A percentile compares a stretch with the other conserved stretches of the same genome.
Conservation (phyloP, 2,329 filamentous ascomycete species). For the Aspergillus sp. region DNA sequence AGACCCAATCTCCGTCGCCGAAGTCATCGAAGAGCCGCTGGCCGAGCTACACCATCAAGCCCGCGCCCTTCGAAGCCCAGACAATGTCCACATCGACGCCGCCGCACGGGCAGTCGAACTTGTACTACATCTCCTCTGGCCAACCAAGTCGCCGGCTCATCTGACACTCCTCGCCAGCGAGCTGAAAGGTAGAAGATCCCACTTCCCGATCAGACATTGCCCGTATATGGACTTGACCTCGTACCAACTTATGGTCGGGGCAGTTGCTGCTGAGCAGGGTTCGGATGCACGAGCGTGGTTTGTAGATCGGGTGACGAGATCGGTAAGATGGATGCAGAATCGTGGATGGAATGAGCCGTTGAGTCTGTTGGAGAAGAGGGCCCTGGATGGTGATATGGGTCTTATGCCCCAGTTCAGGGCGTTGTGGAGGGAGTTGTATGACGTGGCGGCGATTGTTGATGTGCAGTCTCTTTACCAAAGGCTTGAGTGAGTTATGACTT, state of each 20-base stretch:
- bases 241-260: conserved; percentile 4
- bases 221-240: conserved; percentile 7
- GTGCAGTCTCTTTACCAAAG: no score
- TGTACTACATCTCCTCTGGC: conserved; percentile 4
- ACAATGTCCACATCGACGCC: background rate
- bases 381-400: background rate
- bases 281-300: conserved; percentile 2
- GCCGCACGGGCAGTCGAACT: conserved; percentile 4
- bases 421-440: background rate
- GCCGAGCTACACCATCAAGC: conserved; percentile 1
- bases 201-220: conserved; percentile 2
- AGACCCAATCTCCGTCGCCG: background rate
- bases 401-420: background rate
- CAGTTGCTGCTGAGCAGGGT: background rate
- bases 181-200: background rate
- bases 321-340: conserved; percentile 1
- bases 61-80: background rate
- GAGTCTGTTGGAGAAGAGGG: background rate
- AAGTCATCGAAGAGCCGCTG: conserved; percentile 6
- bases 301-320: background rate
- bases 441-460: no score
- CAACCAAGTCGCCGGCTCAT: background rate
- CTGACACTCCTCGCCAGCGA: conserved; percentile 4
- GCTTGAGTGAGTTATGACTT: no score
- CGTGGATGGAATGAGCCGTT: conserved; percentile 4